phyloP scores from a whole-genome alignment of 139 green algal genomes.

The Tetradesmus obliquus region DNA sequence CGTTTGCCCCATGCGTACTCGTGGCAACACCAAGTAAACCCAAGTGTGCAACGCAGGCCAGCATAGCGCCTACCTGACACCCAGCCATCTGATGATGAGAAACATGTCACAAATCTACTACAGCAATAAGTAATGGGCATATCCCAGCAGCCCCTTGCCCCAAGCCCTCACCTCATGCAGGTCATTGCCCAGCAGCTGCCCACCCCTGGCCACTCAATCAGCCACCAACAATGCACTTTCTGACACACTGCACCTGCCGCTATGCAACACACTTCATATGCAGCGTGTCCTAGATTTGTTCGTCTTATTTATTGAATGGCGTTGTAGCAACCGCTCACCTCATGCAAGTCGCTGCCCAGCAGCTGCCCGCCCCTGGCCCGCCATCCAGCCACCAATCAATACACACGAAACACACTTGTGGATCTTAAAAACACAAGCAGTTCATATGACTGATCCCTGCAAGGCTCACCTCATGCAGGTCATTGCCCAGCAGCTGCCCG shows the following conservation, averaged over 20 bases:
- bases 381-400: neutral
- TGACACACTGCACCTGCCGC: neutral
- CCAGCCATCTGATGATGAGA: too few species aligned
- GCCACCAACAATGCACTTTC: neutral
- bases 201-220: neutral
- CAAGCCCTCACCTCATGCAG: slow-evolving; percentile 42
- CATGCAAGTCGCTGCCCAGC: slow-evolving; percentile 74
- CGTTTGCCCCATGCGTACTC: too few species aligned
- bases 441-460: neutral
- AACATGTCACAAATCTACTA: too few species aligned
- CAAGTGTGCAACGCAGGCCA: too few species aligned
- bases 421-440: too few species aligned
- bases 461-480: slow-evolving; percentile 58
- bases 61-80: too few species aligned
- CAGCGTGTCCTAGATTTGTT: neutral
- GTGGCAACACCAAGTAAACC: too few species aligned
- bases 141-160: too few species aligned
- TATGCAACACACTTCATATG: too few species aligned
- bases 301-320: too few species aligned
- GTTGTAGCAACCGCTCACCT: slow-evolving; percentile 18
- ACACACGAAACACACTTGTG: neutral
- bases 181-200: slow-evolving; percentile 76
- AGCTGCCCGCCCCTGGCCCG: slow-evolving; percentile 30
- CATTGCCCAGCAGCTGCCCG: slow-evolving; percentile 72
- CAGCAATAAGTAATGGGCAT: too few species aligned